These are phyloP conservation scores for Candida bentonensis DNA, from an alignment of 805 yeast species.

Conservation along the genomic window DNA sequence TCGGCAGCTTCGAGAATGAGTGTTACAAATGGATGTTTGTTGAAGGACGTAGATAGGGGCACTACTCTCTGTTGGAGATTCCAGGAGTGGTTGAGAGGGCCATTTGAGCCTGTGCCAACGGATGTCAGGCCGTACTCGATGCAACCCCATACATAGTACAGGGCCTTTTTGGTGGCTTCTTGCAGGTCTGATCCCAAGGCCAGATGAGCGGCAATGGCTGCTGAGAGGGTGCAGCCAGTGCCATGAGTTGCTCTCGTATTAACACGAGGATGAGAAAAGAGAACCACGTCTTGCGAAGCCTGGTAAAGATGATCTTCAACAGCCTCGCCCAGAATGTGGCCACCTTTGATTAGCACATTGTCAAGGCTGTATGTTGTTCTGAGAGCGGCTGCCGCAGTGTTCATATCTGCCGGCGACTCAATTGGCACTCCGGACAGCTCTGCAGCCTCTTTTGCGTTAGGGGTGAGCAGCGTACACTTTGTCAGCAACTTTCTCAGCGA, in stretches of 20 bases:
- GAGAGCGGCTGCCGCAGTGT: slow-evolving; percentile 16
- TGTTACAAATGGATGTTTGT: slow-evolving; percentile 47
- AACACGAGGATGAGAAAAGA: slow-evolving; percentile 36
- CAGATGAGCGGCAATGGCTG: slow-evolving; percentile 63
- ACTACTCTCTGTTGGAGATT: slow-evolving; percentile 25
- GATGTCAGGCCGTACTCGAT: slow-evolving; percentile 37
- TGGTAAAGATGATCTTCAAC: slow-evolving; percentile 11
- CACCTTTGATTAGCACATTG: slow-evolving; percentile 64
- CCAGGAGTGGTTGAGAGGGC: slow-evolving; percentile 62
- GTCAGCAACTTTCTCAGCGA: slow-evolving; percentile 33
- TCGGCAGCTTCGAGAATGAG: slow-evolving; percentile 3
- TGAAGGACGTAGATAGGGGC: slow-evolving; percentile 43
- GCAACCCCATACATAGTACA: slow-evolving; percentile 55
- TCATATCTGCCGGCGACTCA: slow-evolving; percentile 13
- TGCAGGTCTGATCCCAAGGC: slow-evolving; percentile 38
- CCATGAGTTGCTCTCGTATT: slow-evolving; percentile 60
- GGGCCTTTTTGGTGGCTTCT: slow-evolving; percentile 40
- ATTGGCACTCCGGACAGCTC: slow-evolving; percentile 11
- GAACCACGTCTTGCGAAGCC: slow-evolving; percentile 31
- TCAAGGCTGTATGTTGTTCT: slow-evolving; percentile 28
- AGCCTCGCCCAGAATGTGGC: slow-evolving; percentile 36
- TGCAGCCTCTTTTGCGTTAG: slow-evolving; percentile 58
- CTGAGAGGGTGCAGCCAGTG: slow-evolving; percentile 79
- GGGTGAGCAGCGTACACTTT: slow-evolving; percentile 52
- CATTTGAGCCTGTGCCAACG: slow-evolving; percentile 33